phyloP scores from a whole-genome alignment of 495 filamentous ascomycete species.

The Bombardia bombarda region DNA sequence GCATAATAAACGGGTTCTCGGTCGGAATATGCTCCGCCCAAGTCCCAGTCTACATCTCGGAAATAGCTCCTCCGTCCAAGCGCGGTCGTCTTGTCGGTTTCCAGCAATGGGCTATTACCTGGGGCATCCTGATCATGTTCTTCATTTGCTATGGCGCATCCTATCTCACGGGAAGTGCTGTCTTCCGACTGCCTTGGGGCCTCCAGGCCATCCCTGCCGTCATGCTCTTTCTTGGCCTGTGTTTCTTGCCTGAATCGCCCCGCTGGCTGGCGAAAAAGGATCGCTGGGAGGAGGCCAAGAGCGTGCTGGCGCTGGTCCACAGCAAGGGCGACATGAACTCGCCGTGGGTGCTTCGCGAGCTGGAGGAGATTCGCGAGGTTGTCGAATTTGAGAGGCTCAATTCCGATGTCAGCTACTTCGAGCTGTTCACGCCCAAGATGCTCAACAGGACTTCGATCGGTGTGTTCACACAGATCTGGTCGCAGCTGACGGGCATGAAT shows the following conservation, averaged over 20 bases:
- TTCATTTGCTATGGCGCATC: constrained; percentile 67
- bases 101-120: constrained; percentile 75
- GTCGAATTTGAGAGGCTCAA: constrained; percentile 60
- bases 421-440: constrained; percentile 64
- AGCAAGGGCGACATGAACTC: constrained; percentile 54
- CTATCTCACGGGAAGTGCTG: constrained; percentile 50
- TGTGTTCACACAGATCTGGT: constrained; percentile 77
- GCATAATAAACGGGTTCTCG: constrained; percentile 67
- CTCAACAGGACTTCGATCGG: constrained; percentile 68
- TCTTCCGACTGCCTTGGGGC: constrained; percentile 71
- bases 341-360: constrained; percentile 56
- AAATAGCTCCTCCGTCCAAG: constrained; percentile 59
- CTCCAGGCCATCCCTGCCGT: constrained; percentile 66
- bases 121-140: constrained; percentile 75
- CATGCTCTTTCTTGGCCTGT: constrained; percentile 52
- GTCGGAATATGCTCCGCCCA: constrained; percentile 75
- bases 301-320: constrained; percentile 59
- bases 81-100: constrained; percentile 63
- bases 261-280: constrained; percentile 70
- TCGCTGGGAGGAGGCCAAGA: constrained; percentile 61
- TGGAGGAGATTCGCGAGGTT: constrained; percentile 60
- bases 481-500: constrained; percentile 78
- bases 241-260: constrained; percentile 66
- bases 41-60: constrained; percentile 72
- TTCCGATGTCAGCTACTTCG: constrained; percentile 56